Conservation (phyloP, 805 yeast species). For the Teunomyces lycoperdinae region DNA sequence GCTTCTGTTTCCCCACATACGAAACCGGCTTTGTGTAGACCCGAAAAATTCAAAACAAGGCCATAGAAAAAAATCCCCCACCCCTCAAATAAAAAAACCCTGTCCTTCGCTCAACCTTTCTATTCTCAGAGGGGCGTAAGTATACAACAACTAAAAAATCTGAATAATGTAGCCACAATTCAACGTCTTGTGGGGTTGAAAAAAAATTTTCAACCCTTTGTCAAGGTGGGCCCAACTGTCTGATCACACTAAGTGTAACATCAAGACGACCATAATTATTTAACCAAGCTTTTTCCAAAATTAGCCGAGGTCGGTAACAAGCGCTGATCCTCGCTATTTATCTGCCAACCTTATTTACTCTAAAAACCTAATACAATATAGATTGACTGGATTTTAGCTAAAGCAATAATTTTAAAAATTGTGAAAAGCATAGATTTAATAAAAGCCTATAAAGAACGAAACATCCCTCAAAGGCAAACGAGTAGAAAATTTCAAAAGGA, state of each 20-base stretch:
- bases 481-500: background rate
- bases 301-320: background rate
- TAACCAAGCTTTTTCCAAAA: background rate
- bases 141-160: no score
- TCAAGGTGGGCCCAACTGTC: no score
- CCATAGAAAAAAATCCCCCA: background rate
- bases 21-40: background rate
- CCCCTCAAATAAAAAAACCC: background rate
- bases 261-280: background rate
- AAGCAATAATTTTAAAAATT: background rate
- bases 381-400: no score
- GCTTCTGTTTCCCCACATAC: background rate
- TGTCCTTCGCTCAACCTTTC: no score
- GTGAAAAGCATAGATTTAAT: background rate
- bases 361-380: no score
- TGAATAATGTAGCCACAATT: no score
- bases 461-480: background rate
- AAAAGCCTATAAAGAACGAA: background rate
- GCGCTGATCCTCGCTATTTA: background rate
- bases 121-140: no score
- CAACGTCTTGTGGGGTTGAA: no score
- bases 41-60: background rate
- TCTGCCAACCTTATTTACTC: background rate
- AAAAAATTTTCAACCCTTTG: no score
- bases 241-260: background rate